phyloP scores from a whole-genome alignment of 2,329 filamentous ascomycete genomes.

The Aspergillus versicolor region DNA sequence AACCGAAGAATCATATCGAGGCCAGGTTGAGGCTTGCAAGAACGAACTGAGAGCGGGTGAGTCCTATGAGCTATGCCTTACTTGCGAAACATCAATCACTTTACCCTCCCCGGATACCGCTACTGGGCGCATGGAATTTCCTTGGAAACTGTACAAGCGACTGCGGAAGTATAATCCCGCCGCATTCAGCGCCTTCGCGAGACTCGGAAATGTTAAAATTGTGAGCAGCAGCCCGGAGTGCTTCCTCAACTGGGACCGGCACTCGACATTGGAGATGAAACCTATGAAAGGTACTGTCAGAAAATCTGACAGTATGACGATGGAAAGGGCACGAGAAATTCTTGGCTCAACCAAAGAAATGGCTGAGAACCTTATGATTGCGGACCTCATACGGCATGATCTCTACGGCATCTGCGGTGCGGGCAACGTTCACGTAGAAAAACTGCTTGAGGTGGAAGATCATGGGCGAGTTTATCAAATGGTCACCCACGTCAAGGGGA shows the following conservation, averaged over 20 bases:
- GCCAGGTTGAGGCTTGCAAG: conserved; percentile 68
- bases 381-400: conserved; percentile 93
- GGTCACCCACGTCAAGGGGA: conserved; percentile 80
- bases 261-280: conserved; percentile 60
- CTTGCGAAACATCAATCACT: conserved; percentile 67
- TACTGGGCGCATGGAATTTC: conserved; percentile 34
- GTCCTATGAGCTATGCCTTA: conserved; percentile 84
- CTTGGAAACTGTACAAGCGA: conserved; percentile 71
- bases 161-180: conserved; percentile 73
- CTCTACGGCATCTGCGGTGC: conserved; percentile 80
- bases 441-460: conserved; percentile 83
- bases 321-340: conserved; percentile 69
- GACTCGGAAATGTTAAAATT: conserved; percentile 67
- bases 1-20: conserved; percentile 57
- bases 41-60: conserved; percentile 71
- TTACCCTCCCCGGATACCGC: conserved; percentile 28
- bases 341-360: conserved; percentile 83
- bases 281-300: conserved; percentile 97
- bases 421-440: conserved; percentile 69
- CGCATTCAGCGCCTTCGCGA: conserved; percentile 80
- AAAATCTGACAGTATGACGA: conserved; percentile 67
- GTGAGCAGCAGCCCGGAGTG: conserved; percentile 85
- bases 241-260: conserved; percentile 69
- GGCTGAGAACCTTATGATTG: conserved; percentile 97
- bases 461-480: conserved; percentile 91